These are phyloP conservation scores for Fonsecaea pedrosoi DNA, from an alignment of 2,329 filamentous ascomycete species.

Conservation along the genomic window DNA sequence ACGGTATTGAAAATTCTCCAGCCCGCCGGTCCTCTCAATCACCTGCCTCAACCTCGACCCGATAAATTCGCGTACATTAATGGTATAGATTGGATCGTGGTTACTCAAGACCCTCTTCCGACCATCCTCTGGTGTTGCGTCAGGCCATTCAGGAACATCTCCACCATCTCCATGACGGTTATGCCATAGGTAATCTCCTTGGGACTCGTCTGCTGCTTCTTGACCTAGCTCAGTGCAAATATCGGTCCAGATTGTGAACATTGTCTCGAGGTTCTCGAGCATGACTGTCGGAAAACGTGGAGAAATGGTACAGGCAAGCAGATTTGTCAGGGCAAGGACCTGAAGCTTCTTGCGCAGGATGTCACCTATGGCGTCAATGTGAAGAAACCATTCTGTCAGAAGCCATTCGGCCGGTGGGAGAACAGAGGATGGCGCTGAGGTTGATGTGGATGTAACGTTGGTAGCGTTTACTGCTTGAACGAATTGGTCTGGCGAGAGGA, in stretches of 20 bases:
- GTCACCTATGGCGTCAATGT: constrained; percentile 57
- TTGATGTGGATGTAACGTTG: constrained; percentile 37
- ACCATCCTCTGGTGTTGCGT: constrained; percentile 50
- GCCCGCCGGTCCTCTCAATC: constrained; percentile 35
- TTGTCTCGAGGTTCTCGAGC: constrained; percentile 53
- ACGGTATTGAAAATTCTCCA: constrained; percentile 36
- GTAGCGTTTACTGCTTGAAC: constrained; percentile 57
- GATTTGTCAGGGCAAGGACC: constrained; percentile 53
- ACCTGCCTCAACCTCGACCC: constrained; percentile 54
- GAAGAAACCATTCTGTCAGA: constrained; percentile 56
- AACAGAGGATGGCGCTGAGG: constrained; percentile 31
- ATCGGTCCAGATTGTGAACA: constrained; percentile 56
- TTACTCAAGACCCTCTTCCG: constrained; percentile 51
- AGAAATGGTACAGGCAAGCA: constrained; percentile 49
- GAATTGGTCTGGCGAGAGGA: constrained; percentile 75
- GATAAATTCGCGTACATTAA: constrained; percentile 55
- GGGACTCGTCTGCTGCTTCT: constrained; percentile 47
- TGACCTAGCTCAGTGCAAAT: constrained; percentile 54
- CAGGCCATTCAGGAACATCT: constrained; percentile 44
- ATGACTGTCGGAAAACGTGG: constrained; percentile 48
- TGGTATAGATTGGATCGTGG: constrained; percentile 51
- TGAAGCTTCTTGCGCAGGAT: constrained; percentile 56
- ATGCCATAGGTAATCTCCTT: constrained; percentile 52
- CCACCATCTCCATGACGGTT: constrained; percentile 44
- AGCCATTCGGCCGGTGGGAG: constrained; percentile 47